Percentiles rank a stretch among this genome's conserved stretches.
phyloP scores from a whole-genome alignment of 2,329 filamentous ascomycete genomes.

The Alternaria sp. region DNA sequence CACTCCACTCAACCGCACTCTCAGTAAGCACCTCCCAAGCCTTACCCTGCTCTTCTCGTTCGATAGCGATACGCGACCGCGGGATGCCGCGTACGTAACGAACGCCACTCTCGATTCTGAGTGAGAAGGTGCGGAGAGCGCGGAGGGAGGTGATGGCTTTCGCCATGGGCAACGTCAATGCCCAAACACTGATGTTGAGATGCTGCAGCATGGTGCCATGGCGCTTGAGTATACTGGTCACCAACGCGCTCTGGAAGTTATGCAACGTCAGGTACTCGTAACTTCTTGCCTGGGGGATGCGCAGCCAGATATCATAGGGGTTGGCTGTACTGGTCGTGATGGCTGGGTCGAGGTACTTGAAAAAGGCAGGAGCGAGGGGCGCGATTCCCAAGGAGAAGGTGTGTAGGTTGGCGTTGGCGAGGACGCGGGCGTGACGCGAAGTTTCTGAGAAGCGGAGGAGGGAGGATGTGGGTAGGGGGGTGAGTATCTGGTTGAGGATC shows the following conservation, averaged over 20 bases:
- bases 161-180: slow-evolving; percentile 29
- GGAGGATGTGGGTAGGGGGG: slow-evolving; percentile 36
- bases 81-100: slow-evolving; percentile 17
- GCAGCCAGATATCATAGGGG: slow-evolving; percentile 1
- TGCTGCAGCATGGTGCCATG: slow-evolving; percentile 34
- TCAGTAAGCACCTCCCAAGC: slow-evolving; percentile 27
- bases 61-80: slow-evolving; percentile 9
- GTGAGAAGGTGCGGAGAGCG: slow-evolving; percentile 28
- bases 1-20: slow-evolving; percentile 14
- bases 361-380: slow-evolving; percentile 42
- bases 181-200: slow-evolving; percentile 40
- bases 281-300: slow-evolving; percentile 11
- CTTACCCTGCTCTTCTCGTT: slow-evolving; percentile 14
- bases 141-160: slow-evolving; percentile 24
- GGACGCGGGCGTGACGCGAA: slow-evolving; percentile 29
- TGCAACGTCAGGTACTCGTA: slow-evolving; percentile 30
- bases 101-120: slow-evolving; percentile 31
- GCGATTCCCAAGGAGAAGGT: slow-evolving; percentile 80
- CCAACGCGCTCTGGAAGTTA: slow-evolving; percentile 38
- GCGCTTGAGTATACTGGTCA: slow-evolving; percentile 29
- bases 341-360: slow-evolving; percentile 44
- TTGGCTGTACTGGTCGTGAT: slow-evolving; percentile 11
- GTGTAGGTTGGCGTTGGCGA: slow-evolving; percentile 41
- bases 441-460: slow-evolving; percentile 45
- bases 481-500: slow-evolving; percentile 40